Evolutionary conservation across 208 protist species (phyloP).

Genomic region (Acanthamoeba healyi): DNA sequence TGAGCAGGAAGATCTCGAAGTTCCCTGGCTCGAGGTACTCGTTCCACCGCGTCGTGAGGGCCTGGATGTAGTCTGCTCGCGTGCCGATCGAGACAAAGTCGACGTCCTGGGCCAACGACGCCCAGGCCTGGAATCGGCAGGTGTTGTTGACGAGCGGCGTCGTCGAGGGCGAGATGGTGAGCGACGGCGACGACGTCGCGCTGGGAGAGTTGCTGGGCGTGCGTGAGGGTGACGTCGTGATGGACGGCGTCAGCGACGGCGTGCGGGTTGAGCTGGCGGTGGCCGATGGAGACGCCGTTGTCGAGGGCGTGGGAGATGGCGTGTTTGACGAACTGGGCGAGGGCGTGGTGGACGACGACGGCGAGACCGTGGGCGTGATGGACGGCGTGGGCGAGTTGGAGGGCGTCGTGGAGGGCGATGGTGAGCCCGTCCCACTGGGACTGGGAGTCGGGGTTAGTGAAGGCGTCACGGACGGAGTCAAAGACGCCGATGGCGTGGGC

Average conservation of each 20-base stretch:
- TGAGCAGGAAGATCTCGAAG: not conserved
- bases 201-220: not conserved
- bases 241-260: not conserved
- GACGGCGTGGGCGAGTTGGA: too few relatives aligned
- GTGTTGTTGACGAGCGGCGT: not conserved
- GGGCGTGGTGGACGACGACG: too few relatives aligned
- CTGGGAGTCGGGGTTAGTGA: not conserved
- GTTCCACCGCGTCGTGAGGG: not conserved
- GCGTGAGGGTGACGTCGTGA: not conserved
- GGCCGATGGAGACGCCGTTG: not conserved
- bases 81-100: not conserved
- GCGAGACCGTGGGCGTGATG: too few relatives aligned
- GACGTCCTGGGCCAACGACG: not conserved
- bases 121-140: not conserved
- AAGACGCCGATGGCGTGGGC: slow-evolving; percentile 90
- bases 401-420: not conserved
- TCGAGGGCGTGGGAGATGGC: not conserved
- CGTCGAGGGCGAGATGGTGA: not conserved
- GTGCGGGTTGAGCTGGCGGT: not conserved
- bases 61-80: not conserved
- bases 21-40: not conserved
- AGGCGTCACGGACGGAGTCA: not conserved
- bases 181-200: too few relatives aligned
- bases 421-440: not conserved
- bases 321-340: too few relatives aligned